Base-by-base conservation (phyloP, 495 filamentous ascomycete genomes). In the Podospora comata region DNA sequence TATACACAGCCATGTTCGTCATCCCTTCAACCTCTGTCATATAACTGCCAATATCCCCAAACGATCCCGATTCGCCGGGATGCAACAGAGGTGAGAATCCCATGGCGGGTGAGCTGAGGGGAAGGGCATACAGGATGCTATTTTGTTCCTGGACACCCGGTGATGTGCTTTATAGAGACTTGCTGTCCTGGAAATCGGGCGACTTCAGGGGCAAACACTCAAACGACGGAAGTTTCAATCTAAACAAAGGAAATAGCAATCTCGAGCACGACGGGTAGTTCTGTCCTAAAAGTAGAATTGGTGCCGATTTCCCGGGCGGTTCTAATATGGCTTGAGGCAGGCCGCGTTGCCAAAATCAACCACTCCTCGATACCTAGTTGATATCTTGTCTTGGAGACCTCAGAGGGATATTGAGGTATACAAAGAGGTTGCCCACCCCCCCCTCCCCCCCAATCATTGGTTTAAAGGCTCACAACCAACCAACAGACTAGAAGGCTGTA, bases 31-130 rank as follows among this genome's bases (percentile, higher is more conserved):
- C 6, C 19, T 61, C 5, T 30, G 7, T 27, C 23, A n/a, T 32
- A 18, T 44, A 48, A 48, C 39, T 11, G 39, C 39, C 61, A 63
- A 63, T 63, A 63, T 63, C 28, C 5, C 32, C 2, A 63, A 44
- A 18, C 23, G 13, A n/a, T n/a, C 30, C 27, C 27, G 34, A 63
- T 16, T 19, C 32, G 19, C 61, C 61, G 61, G 61, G 61, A 63
- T 63, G 32, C 61, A 63, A 63, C 61, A 63, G 61, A 32, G 20
- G 6, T 13, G 16, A 26, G 32, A 39, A 44, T 63, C 15, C 18
- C 32, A 11, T 39, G 28, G 61, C 34, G 30, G 27, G 2, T 4
- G 3, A 44, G 61, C 28, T 63, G 61, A 63, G 61, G 61, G 61
- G 32, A 39, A 63, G 60, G 60, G 56, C 4, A 13, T 13, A 6